Evolutionary conservation across 345 rosid species (phyloP), one percentile per base, ranked within the genome.

Genomic region (Lepidium didymum): DNA sequence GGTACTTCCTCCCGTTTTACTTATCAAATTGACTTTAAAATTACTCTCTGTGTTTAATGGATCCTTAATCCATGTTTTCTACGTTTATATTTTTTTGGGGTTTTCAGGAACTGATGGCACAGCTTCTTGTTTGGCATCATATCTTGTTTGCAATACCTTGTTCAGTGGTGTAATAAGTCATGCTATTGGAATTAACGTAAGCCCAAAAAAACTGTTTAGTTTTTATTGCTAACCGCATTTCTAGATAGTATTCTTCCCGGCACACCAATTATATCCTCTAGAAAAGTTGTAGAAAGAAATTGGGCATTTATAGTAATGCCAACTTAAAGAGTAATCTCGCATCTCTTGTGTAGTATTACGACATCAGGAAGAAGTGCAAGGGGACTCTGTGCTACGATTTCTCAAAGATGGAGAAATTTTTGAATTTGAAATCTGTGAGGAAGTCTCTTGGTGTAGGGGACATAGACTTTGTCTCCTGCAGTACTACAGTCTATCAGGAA

Each of bases 381-480:
- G 97, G 96, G 44, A 86, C 82, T 76, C 80, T 91, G 53, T 95
- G 99, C 84, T 95, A 95, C 49, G 99, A 95, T 78, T 91, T 95
- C 89, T 95, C 97, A n/a, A 83, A 89, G 84, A 81, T 91, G 99
- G 99, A 89, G 86, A 84, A 84, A 64, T 91, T 84, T 77, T 74
- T 95, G 76, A 85, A 79, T 78, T 81, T 81, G 76, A 74, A 86
- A 62, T 66, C 92, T 6, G 94, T 91, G 54, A 84, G 84, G 72
- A 93, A 82, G 43, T 79, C 92, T 16, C 92, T 91, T 53, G 96
- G 92, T 53, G 97, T 95, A 45, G 93, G 90, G 75, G 79, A 81
- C 63, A 79, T 91, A 57, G 88, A 84, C 44, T 95, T 95, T 41
- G 99, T 91, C 49, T 91, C 97, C 23, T 95, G 99, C 63, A 95